Conservation (phyloP, 345 rosid genomes). For the Linum trigynum region DNA sequence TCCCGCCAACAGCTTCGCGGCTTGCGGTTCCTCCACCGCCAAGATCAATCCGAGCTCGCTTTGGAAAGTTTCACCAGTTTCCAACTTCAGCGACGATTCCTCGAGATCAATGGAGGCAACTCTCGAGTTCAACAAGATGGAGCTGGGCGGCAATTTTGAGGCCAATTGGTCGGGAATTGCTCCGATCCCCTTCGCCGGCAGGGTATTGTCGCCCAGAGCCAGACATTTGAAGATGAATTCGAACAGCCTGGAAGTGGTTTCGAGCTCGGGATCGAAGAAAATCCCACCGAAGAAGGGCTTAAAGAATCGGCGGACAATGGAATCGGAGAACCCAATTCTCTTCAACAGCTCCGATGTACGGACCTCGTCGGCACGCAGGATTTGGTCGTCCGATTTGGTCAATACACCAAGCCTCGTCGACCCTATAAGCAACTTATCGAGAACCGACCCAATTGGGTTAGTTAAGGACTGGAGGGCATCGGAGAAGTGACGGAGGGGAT, state of each 20-base stretch:
- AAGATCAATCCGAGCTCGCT: slow-evolving; percentile 59
- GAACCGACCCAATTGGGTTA: slow-evolving; percentile 70
- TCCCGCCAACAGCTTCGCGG: slow-evolving; percentile 45
- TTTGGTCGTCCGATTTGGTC: slow-evolving; percentile 46
- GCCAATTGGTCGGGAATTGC: slow-evolving; percentile 68
- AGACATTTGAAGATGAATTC: slow-evolving; percentile 81
- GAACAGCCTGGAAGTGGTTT: slow-evolving; percentile 74
- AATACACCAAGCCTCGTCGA: slow-evolving; percentile 50
- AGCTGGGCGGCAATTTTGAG: slow-evolving; percentile 38
- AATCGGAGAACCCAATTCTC: slow-evolving; percentile 58
- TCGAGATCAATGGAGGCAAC: slow-evolving; percentile 45
- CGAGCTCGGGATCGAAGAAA: slow-evolving; percentile 69
- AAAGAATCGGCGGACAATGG: slow-evolving; percentile 50
- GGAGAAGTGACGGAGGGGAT: slow-evolving; percentile 66
- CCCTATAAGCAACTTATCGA: slow-evolving; percentile 70
- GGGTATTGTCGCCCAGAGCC: slow-evolving; percentile 79
- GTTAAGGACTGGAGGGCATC: slow-evolving; percentile 55
- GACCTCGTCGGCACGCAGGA: slow-evolving; percentile 39
- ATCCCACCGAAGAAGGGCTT: slow-evolving; percentile 88
- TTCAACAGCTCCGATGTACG: slow-evolving; percentile 42
- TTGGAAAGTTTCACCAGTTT: slow-evolving; percentile 39
- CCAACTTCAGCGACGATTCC: slow-evolving; percentile 34
- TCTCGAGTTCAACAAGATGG: slow-evolving; percentile 40
- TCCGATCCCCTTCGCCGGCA: slow-evolving; percentile 73
- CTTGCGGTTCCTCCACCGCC: slow-evolving; percentile 77